Evolutionary conservation across 164 flowering plant species (phyloP).

Genomic region (Tetracentron sinense): DNA sequence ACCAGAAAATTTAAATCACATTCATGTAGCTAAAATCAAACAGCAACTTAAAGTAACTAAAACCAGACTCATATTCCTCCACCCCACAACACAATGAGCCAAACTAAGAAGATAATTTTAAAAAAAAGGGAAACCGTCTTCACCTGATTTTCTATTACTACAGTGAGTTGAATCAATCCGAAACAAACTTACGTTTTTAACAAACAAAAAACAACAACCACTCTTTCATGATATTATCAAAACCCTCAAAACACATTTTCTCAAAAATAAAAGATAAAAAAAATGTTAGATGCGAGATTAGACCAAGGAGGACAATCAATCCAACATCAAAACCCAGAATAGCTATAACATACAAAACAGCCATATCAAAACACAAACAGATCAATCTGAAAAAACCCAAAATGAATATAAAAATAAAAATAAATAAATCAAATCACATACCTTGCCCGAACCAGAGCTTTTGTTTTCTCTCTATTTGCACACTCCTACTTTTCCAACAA

Average conservation of each 20-base stretch:
- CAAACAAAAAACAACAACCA: too few relatives aligned
- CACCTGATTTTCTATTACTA: slow-evolving; percentile 3
- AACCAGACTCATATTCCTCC: too few relatives aligned
- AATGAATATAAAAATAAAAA: background rate
- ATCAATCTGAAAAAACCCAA: background rate
- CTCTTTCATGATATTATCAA: background rate
- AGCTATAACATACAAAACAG: background rate
- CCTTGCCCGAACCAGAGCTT: background rate
- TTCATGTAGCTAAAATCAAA: background rate
- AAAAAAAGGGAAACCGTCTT: background rate
- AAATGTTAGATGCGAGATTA: slow-evolving; percentile 10
- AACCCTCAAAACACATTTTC: background rate
- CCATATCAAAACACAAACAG: slow-evolving; percentile 4
- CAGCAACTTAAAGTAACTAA: background rate
- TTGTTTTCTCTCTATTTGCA: background rate
- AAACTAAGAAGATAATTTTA: background rate
- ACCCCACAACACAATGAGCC: background rate
- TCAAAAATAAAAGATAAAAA: background rate
- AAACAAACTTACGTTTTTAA: too few relatives aligned
- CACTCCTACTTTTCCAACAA: slow-evolving; percentile 6
- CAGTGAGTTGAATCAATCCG: background rate
- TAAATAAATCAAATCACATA: background rate
- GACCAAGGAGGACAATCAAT: slow-evolving; percentile 19
- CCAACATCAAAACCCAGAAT: slow-evolving; percentile 25
- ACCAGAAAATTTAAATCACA: background rate